Evolutionary conservation across 2,329 filamentous ascomycete genomes (phyloP), one percentile per base, ranked within the genome.

Genomic region (Zelopaecilomyces penicillatus): DNA sequence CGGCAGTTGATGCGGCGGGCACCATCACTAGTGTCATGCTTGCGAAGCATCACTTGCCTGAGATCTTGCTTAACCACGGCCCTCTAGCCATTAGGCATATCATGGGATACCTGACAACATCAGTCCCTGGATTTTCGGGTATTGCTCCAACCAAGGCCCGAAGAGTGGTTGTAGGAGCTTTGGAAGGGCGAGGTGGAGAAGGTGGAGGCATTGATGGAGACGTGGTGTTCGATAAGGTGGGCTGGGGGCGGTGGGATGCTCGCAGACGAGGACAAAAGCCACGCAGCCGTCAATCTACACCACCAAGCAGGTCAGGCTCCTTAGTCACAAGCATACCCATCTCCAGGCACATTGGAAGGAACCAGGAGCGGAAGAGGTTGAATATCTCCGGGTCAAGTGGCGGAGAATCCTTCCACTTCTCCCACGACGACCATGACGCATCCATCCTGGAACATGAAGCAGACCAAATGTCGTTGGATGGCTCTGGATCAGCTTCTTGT

Each of bases 181-280:
- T 97, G 53, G 91, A 97, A 68, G 85, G 86, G 56, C 83, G 86
- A 55, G 76, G 77, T 54, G 76, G 76, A 51, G 75, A 80, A 52
- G 74, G 75, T 47, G 79, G 80, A 49, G 77, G 78, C 45, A 61
- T 76, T 49, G 73, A 82, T 50, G 82, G 83, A 53, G 82, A 87
- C 54, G 83, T 93, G 57, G 76, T 83, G 60, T 97, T 95, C 61
- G 86, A 94, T 65, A 97, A 97, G 73, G 88, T 96, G 47, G 91
- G 91, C 59, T 97, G 91, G 91, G 93, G 93, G 48, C 82, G 89
- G 53, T 98, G 91, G 91, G 86, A 94, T 65, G 93, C 90, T 50
- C 82, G 82, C 60, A 75, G 80, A 61, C 80, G 80, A 56, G 86
- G 83, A 44, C 78, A 86, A 50, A 69, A 75, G 37, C 56, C 69